Percentiles rank a stretch among this genome's conserved stretches.
These are phyloP conservation scores for Tricholoma saponaceum DNA, from an alignment of 768 basidiomycete genomes.

Conservation along the genomic window DNA sequence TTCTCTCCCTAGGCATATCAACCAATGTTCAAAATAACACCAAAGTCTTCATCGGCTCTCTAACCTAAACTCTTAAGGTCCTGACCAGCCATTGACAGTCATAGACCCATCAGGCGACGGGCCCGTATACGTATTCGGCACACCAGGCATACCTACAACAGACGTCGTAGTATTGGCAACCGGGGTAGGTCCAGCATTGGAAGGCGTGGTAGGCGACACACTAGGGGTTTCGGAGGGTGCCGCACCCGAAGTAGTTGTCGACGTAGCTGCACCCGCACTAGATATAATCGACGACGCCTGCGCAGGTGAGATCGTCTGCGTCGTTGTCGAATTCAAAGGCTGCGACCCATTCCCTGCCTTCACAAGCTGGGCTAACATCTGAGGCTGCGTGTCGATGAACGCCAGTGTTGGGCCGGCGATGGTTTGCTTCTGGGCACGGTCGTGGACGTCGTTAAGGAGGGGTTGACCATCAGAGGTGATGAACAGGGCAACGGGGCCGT, in stretches of 20 bases:
- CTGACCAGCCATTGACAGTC: slow-evolving; percentile 44
- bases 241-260: slow-evolving; percentile 17
- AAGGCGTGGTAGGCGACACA: slow-evolving; percentile 1
- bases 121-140: slow-evolving; percentile 41
- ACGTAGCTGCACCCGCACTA: slow-evolving; percentile 16
- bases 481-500: slow-evolving; percentile 73
- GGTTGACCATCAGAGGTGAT: slow-evolving; percentile 63
- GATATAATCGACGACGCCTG: slow-evolving; percentile 19
- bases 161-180: slow-evolving; percentile 13
- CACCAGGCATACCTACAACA: slow-evolving; percentile 19
- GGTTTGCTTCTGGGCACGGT: slow-evolving; percentile 49
- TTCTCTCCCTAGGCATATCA: background rate
- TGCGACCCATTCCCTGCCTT: slow-evolving; percentile 18
- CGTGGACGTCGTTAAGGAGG: slow-evolving; percentile 54
- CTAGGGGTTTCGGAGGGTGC: slow-evolving; percentile 10
- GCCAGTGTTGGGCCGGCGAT: slow-evolving; percentile 70
- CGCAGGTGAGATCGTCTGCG: slow-evolving; percentile 17
- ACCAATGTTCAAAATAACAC: background rate
- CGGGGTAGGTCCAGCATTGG: background rate
- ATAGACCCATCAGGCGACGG: slow-evolving; percentile 35
- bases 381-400: slow-evolving; percentile 59
- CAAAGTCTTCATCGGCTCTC: background rate
- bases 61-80: slow-evolving; percentile 9
- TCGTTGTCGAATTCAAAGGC: slow-evolving; percentile 7
- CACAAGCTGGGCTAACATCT: slow-evolving; percentile 46